A percentile compares a stretch with the other conserved stretches of the same genome.
These are phyloP conservation scores for Adansonia gregorii DNA, from an alignment of 441 rosid genomes.

Conservation along the genomic window DNA sequence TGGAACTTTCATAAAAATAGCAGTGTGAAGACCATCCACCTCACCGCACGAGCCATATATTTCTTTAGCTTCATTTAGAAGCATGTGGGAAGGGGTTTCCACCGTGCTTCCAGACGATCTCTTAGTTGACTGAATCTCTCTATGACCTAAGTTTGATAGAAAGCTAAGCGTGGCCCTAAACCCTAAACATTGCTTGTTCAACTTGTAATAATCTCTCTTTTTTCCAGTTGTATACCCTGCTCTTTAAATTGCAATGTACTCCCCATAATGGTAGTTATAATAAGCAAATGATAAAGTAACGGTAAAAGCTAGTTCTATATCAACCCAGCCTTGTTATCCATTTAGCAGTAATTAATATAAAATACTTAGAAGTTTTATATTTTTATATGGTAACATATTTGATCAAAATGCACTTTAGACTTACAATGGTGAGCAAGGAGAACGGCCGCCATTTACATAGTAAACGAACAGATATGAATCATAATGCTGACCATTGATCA, in stretches of 20 bases:
- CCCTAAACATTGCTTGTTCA: neutral
- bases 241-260: neutral
- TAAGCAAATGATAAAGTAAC: neutral
- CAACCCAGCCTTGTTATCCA: neutral
- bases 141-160: neutral
- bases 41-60: neutral
- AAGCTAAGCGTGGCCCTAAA: neutral
- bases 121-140: neutral
- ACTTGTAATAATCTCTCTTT: neutral
- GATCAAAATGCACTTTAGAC: constrained; percentile 33
- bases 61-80: neutral
- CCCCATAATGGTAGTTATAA: constrained; percentile 14
- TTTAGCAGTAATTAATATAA: constrained; percentile 19
- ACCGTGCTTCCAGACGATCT: neutral
- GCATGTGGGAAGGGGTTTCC: neutral
- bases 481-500: constrained; percentile 80
- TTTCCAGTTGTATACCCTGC: neutral
- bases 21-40: neutral
- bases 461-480: constrained; percentile 87
- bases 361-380: neutral
- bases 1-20: neutral
- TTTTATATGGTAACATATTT: neutral
- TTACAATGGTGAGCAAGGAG: constrained; percentile 95
- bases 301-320: neutral
- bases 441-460: constrained; percentile 78